Percentiles rank a stretch among this genome's conserved stretches.
Evolutionary conservation across 176 grass and related monocot species (phyloP).

Genomic region (Cenchrus americanus): DNA sequence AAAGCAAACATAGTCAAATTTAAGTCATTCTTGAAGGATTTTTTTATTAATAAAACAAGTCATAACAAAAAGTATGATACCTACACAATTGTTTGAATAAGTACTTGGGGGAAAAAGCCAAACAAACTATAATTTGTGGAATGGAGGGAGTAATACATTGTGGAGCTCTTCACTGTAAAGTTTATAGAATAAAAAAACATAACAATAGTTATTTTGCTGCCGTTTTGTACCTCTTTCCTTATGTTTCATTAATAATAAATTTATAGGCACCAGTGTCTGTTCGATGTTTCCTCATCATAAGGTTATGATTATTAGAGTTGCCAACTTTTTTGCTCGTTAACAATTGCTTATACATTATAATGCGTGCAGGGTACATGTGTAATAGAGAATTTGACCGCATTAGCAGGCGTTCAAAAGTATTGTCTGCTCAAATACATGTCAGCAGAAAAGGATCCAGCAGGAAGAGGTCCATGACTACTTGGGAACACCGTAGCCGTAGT

Average conservation of each 20-base stretch:
- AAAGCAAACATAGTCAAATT: too few species aligned
- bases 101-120: too few species aligned
- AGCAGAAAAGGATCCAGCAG: background rate
- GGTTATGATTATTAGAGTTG: background rate
- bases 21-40: too few species aligned
- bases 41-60: too few species aligned
- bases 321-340: too few species aligned
- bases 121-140: too few species aligned
- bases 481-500: background rate
- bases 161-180: background rate
- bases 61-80: too few species aligned
- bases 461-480: background rate
- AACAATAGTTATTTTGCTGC: background rate
- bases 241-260: background rate
- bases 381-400: background rate
- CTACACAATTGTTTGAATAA: too few species aligned
- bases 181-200: background rate
- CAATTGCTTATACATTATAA: background rate
- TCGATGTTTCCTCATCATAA: background rate
- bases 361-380: background rate
- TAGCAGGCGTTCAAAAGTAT: background rate
- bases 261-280: background rate
- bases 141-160: too few species aligned
- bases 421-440: background rate
- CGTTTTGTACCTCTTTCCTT: background rate